Conservation (phyloP, 345 rosid species). For the Syzygium jambos region DNA sequence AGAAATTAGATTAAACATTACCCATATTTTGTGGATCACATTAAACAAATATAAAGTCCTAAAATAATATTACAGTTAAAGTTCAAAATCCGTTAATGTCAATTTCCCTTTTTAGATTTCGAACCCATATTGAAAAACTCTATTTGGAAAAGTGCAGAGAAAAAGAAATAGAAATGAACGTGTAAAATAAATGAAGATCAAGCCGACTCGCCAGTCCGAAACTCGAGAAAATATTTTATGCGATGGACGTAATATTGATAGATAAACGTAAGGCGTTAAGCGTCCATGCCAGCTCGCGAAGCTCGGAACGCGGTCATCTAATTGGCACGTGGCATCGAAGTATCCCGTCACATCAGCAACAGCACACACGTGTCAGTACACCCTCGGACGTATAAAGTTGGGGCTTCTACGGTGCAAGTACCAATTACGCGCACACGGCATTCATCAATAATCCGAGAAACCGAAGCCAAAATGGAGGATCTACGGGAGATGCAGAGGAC, state of each 20-base stretch:
- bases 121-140: neutral
- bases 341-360: neutral
- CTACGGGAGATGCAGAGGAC: conserved; percentile 7
- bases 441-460: neutral
- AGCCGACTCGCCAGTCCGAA: neutral
- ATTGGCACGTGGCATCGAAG: neutral
- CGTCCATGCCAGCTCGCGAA: neutral
- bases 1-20: neutral
- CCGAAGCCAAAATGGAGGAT: conserved; percentile 18
- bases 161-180: neutral
- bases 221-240: neutral
- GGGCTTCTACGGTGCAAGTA: neutral
- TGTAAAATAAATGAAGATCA: neutral
- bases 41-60: neutral
- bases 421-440: neutral
- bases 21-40: neutral
- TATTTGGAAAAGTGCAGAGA: neutral
- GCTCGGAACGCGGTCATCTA: neutral
- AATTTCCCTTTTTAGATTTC: neutral
- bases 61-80: neutral
- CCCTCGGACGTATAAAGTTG: neutral
- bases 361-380: neutral
- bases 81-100: neutral
- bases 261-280: too few species aligned
- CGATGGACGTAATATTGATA: neutral